Percentiles rank a stretch among this genome's conserved stretches.
phyloP scores from a whole-genome alignment of 441 rosid species.

The Breynia disticha region DNA sequence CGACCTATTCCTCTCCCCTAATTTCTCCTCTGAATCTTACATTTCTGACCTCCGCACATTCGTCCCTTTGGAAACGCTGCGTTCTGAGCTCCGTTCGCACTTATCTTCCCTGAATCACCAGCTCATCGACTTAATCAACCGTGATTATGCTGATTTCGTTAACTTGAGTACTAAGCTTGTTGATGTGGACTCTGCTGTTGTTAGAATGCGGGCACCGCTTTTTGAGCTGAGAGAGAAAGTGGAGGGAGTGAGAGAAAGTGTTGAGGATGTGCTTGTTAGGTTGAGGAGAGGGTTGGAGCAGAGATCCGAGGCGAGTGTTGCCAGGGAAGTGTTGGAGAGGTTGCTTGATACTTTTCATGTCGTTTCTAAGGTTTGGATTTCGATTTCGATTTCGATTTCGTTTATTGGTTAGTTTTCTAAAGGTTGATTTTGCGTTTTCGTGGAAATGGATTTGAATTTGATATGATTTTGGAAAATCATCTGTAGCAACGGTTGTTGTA shows the following conservation, averaged over 20 bases:
- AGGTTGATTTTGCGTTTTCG: too few relatives aligned
- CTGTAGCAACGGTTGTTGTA: too few relatives aligned
- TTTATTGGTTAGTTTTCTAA: too few relatives aligned
- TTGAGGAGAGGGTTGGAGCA: constrained; percentile 72
- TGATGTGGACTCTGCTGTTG: constrained; percentile 77
- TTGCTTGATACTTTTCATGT: constrained; percentile 86
- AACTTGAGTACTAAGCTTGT: constrained; percentile 92
- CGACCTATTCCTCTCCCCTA: constrained; percentile 64
- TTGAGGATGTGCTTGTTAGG: constrained; percentile 57
- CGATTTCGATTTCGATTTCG: background rate
- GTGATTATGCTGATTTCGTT: constrained; percentile 90
- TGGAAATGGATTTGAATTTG: background rate
- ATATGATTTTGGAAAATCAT: too few relatives aligned
- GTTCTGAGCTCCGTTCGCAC: constrained; percentile 79
- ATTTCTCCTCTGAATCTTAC: constrained; percentile 79
- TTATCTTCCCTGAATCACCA: constrained; percentile 85
- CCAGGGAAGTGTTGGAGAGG: constrained; percentile 75
- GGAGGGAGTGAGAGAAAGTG: constrained; percentile 58
- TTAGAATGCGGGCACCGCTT: constrained; percentile 89
- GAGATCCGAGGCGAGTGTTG: constrained; percentile 84
- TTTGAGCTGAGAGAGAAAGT: constrained; percentile 88
- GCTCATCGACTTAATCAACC: constrained; percentile 88
- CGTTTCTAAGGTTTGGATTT: constrained; percentile 61
- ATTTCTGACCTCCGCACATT: constrained; percentile 91
- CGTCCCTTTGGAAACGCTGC: constrained; percentile 88